These are phyloP conservation scores for Naegleria lovaniensis DNA, from an alignment of 208 protist genomes.

Conservation along the genomic window DNA sequence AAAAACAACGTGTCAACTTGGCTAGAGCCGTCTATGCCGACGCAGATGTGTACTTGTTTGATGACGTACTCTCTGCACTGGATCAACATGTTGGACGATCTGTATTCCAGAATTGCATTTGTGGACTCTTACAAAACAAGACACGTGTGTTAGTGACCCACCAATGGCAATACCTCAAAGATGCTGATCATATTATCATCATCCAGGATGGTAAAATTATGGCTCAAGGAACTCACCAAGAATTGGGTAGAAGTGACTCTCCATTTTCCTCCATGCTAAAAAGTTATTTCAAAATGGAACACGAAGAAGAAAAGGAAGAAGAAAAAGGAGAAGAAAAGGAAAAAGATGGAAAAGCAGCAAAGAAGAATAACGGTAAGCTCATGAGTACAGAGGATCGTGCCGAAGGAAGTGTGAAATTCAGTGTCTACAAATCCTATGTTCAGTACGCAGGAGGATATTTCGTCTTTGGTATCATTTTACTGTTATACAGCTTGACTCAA, in stretches of 20 bases:
- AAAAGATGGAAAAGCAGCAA: not conserved
- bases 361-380: not conserved
- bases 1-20: constrained; percentile 69
- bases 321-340: not conserved
- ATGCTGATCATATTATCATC: constrained; percentile 43
- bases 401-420: not conserved
- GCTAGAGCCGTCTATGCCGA: constrained; percentile 66
- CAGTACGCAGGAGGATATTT: not conserved
- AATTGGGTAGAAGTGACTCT: not conserved
- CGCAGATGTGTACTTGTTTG: constrained; percentile 46
- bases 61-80: constrained; percentile 46
- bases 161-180: constrained; percentile 47
- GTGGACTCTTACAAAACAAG: constrained; percentile 60
- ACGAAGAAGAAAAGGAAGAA: not conserved
- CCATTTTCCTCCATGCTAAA: constrained; percentile 15
- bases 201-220: constrained; percentile 38
- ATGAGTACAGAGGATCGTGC: not conserved
- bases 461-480: not conserved
- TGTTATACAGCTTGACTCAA: not conserved
- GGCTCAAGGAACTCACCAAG: not conserved
- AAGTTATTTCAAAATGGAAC: not conserved
- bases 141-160: constrained; percentile 65
- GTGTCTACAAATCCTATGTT: not conserved
- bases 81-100: constrained; percentile 46
- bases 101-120: constrained; percentile 61